These are phyloP conservation scores for Kurtzmaniella quercitrusa DNA, from an alignment of 1,139 yeast species.

Conservation along the genomic window DNA sequence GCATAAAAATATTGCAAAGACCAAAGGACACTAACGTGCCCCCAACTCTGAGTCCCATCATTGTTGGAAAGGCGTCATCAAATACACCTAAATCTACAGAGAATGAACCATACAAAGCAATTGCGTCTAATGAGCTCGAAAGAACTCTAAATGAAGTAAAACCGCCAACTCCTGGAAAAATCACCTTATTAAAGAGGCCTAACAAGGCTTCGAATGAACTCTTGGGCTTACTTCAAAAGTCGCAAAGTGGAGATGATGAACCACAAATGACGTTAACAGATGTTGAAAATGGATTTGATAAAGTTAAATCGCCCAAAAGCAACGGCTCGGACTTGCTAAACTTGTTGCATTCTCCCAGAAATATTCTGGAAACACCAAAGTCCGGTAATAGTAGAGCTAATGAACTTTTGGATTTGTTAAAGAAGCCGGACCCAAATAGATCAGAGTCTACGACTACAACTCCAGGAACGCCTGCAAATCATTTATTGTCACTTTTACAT, in stretches of 20 bases:
- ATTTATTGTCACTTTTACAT: conserved; percentile 9
- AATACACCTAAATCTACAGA: conserved; percentile 2
- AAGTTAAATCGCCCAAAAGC: not conserved
- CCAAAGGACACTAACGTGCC: conserved; percentile 3
- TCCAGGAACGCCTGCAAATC: conserved; percentile 10
- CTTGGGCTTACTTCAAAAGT: conserved; percentile 19
- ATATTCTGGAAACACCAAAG: not conserved
- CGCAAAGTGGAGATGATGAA: not conserved
- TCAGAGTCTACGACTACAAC: not conserved
- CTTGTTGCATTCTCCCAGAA: not conserved
- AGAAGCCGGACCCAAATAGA: conserved; percentile 6
- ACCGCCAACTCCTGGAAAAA: conserved; percentile 18
- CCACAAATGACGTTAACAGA: conserved; percentile 1
- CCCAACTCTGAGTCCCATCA: not conserved
- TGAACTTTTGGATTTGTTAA: conserved; percentile 16
- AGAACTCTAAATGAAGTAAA: conserved; percentile 16
- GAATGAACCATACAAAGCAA: conserved; percentile 5
- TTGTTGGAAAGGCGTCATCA: conserved; percentile 3
- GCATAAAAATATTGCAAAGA: conserved; percentile 10
- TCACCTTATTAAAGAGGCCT: conserved; percentile 30
- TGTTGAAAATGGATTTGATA: too few species aligned
- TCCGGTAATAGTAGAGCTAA: conserved; percentile 9
- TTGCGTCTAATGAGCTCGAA: conserved; percentile 28
- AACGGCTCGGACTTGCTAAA: not conserved
- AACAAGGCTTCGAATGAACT: conserved; percentile 15